A percentile compares a stretch with the other conserved stretches of the same genome.
Evolutionary conservation across 768 basidiomycete genomes (phyloP).

Genomic region (Strobilomyces echinocephalus): DNA sequence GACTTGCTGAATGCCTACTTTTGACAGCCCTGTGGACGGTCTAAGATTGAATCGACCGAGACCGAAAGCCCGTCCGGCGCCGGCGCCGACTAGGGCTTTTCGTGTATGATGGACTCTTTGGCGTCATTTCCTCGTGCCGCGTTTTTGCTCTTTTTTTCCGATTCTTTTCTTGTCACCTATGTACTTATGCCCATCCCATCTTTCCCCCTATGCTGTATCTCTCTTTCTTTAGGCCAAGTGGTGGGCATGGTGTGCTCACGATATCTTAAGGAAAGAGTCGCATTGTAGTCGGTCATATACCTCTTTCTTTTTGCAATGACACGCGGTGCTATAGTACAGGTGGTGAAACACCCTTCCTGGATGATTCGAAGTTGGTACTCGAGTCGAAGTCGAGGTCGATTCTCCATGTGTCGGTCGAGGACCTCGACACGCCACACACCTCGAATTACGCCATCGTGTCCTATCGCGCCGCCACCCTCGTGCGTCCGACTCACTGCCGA

Average conservation of each 20-base stretch:
- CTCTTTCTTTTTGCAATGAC: slow-evolving; percentile 3
- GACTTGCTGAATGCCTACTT: background rate
- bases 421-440: too few species aligned
- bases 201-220: slow-evolving; percentile 24
- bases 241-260: background rate
- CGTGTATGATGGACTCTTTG: slow-evolving; percentile 15
- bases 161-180: slow-evolving; percentile 18
- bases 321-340: background rate
- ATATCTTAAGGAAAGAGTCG: background rate
- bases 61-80: slow-evolving; percentile 40
- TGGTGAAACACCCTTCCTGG: too few species aligned
- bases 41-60: slow-evolving; percentile 44
- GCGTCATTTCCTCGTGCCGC: background rate
- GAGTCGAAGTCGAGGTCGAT: too few species aligned
- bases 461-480: too few species aligned
- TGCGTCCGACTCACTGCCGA: too few species aligned
- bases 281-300: slow-evolving; percentile 1
- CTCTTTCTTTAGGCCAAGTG: slow-evolving; percentile 4
- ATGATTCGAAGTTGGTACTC: too few species aligned
- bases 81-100: slow-evolving; percentile 25
- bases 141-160: background rate
- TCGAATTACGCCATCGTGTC: too few species aligned
- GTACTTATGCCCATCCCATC: slow-evolving; percentile 27
- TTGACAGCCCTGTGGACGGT: slow-evolving; percentile 24
- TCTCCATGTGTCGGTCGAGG: too few species aligned